Conservation (phyloP, 164 flowering plant species). For the Magnolia changhungtana region DNA sequence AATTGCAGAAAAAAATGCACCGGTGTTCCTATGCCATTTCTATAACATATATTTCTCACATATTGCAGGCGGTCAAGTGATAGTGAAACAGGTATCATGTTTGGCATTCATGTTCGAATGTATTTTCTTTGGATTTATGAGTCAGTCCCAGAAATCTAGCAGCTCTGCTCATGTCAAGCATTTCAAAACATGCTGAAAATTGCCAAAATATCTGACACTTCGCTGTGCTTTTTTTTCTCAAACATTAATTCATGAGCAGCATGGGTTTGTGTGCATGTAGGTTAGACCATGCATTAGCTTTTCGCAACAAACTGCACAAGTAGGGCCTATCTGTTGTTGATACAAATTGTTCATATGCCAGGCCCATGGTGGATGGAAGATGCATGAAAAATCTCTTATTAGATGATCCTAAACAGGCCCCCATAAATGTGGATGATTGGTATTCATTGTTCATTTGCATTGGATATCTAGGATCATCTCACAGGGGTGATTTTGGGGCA, state of each 20-base stretch:
- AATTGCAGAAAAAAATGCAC: conserved; percentile 65
- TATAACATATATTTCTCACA: conserved; percentile 91
- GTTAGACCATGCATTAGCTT: neutral
- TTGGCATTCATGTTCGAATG: neutral
- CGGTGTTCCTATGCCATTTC: conserved; percentile 73
- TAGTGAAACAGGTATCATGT: conserved; percentile 62
- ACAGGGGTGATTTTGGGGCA: too few species aligned
- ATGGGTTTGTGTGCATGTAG: neutral
- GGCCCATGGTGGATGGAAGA: neutral
- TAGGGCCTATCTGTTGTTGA: neutral
- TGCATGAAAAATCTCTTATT: neutral
- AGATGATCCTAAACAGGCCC: too few species aligned
- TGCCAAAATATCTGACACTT: neutral
- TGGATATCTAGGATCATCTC: too few species aligned
- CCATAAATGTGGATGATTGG: too few species aligned
- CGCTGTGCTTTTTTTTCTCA: neutral
- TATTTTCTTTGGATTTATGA: neutral
- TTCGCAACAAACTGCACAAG: neutral
- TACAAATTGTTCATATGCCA: neutral
- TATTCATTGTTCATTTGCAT: too few species aligned
- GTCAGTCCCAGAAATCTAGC: neutral
- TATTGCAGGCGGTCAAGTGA: conserved; percentile 87
- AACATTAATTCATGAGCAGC: neutral
- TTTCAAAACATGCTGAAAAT: neutral
- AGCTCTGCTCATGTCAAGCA: neutral